These are phyloP conservation scores for Nelumbo lutea DNA, from an alignment of 164 flowering plant genomes.

Conservation along the genomic window DNA sequence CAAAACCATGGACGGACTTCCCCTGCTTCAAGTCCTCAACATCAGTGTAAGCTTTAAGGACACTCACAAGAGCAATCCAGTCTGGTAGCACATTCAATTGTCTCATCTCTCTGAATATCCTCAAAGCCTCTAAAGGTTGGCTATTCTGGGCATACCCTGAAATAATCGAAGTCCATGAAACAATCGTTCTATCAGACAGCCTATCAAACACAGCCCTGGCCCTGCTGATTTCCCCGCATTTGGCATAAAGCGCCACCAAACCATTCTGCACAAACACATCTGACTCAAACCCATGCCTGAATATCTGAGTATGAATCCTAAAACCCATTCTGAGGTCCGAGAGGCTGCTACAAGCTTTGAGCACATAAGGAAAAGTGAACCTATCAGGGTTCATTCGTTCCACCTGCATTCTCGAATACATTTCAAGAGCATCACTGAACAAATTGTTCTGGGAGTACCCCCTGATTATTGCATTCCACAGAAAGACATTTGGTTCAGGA, in stretches of 20 bases:
- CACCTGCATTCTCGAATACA: constrained; percentile 57
- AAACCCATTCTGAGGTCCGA: constrained; percentile 10
- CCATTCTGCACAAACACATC: constrained; percentile 42
- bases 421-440: constrained; percentile 33
- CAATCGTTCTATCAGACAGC: constrained; percentile 21
- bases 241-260: constrained; percentile 29
- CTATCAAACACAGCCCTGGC: constrained; percentile 23
- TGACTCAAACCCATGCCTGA: constrained; percentile 24
- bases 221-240: constrained; percentile 16
- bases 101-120: constrained; percentile 24
- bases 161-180: constrained; percentile 33
- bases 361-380: constrained; percentile 30
- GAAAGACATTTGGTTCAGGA: constrained; percentile 52
- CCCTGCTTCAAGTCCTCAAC: constrained; percentile 29
- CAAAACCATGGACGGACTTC: constrained; percentile 20
- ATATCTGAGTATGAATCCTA: constrained; percentile 22
- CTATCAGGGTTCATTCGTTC: constrained; percentile 28
- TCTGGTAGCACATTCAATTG: constrained; percentile 17
- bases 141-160: constrained; percentile 35
- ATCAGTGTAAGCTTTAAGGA: constrained; percentile 29
- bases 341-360: constrained; percentile 26
- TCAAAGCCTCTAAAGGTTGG: constrained; percentile 26
- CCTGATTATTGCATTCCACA: constrained; percentile 74
- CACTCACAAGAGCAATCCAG: constrained; percentile 30
- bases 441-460: constrained; percentile 41